Percentiles rank a stretch among this genome's conserved stretches.
These are phyloP conservation scores for Lecanicillium sp. DNA, from an alignment of 2,329 filamentous ascomycete species.

Conservation along the genomic window DNA sequence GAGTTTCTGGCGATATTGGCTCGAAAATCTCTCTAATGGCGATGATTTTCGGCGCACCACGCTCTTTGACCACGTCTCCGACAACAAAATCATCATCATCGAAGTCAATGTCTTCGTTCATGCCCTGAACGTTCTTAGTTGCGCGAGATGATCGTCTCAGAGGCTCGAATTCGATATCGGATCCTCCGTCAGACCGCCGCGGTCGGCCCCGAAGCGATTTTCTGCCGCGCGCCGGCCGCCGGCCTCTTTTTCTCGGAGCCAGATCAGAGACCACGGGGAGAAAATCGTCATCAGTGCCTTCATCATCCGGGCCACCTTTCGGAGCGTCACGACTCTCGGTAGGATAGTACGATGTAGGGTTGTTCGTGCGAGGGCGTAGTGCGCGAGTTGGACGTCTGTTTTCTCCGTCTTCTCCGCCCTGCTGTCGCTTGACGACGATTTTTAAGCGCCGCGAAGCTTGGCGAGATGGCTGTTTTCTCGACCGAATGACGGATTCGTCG, in stretches of 20 bases:
- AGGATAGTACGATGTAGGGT: slow-evolving; percentile 14
- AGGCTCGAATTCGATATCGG: slow-evolving; percentile 43
- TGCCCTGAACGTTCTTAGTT: slow-evolving; percentile 36
- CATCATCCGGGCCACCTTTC: background rate
- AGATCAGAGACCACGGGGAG: slow-evolving; percentile 34
- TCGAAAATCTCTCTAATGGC: slow-evolving; percentile 72
- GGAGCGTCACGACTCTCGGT: background rate
- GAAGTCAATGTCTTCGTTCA: slow-evolving; percentile 47
- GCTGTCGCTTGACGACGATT: background rate
- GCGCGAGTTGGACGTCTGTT: background rate
- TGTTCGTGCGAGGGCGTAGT: slow-evolving; percentile 22
- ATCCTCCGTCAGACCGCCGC: background rate
- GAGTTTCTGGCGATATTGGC: slow-evolving; percentile 50
- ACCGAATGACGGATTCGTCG: slow-evolving; percentile 13
- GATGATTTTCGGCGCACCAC: slow-evolving; percentile 46
- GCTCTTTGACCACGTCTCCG: slow-evolving; percentile 37
- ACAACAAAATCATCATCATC: slow-evolving; percentile 53
- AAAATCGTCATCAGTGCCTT: slow-evolving; percentile 27
- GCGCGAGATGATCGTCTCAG: slow-evolving; percentile 44
- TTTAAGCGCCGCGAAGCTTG: slow-evolving; percentile 13
- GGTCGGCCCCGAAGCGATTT: background rate
- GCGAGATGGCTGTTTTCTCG: slow-evolving; percentile 9
- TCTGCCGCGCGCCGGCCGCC: slow-evolving; percentile 17
- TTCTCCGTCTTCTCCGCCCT: slow-evolving; percentile 1
- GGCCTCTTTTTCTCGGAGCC: slow-evolving; percentile 18